Conservation (phyloP, 1,284 basidiomycete species). For the Ganoderma meredithae region DNA sequence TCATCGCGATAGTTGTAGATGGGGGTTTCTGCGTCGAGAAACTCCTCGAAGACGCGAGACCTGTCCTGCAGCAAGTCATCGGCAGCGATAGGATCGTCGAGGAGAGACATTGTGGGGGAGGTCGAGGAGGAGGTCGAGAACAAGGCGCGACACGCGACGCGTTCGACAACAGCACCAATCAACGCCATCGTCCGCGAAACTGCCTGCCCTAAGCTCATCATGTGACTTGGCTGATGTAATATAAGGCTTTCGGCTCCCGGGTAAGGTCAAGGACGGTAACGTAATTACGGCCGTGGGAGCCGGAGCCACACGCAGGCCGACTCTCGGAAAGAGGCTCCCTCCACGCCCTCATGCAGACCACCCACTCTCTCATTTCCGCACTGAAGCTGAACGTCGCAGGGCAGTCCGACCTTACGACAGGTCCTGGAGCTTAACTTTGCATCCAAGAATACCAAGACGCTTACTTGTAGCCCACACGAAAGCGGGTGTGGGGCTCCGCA, state of each 20-base stretch:
- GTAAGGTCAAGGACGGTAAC: not conserved
- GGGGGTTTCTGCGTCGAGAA: constrained; percentile 82
- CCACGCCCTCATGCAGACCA: not conserved
- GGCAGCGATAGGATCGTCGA: constrained; percentile 63
- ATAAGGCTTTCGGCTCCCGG: not conserved
- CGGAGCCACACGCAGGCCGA: not conserved
- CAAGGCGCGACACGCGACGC: constrained; percentile 25
- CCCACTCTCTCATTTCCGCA: not conserved
- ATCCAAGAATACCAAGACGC: not conserved
- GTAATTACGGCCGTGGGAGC: not conserved
- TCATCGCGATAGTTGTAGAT: constrained; percentile 89
- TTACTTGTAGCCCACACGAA: not conserved
- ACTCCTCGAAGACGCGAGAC: constrained; percentile 86
- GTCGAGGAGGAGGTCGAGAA: constrained; percentile 30
- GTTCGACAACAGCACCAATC: constrained; percentile 23
- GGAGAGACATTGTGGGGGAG: constrained; percentile 59
- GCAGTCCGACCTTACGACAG: not conserved
- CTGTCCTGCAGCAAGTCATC: constrained; percentile 83
- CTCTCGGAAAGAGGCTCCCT: not conserved
- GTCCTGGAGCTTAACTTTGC: not conserved
- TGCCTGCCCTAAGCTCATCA: constrained; percentile 41
- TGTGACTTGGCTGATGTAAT: constrained; percentile 16
- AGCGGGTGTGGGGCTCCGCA: constrained; percentile 1
- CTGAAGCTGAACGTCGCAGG: not conserved
- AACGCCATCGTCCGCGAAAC: constrained; percentile 37